Base-by-base conservation (phyloP, 2,329 filamentous ascomycete genomes). In the Diaporthe nobilis region DNA sequence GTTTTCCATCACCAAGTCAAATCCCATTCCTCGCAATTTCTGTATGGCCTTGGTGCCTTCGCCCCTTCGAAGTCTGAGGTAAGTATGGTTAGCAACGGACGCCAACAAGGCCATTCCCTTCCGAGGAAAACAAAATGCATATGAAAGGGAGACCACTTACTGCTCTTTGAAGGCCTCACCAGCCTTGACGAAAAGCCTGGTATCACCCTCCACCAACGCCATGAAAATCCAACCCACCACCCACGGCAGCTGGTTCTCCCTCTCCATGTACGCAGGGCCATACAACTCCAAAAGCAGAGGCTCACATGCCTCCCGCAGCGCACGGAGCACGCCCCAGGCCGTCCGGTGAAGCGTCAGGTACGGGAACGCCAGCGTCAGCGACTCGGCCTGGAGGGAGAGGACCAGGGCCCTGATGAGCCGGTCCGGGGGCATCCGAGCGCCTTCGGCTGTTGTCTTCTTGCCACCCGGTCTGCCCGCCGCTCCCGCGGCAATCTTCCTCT, bases 241-340 rank as follows among this genome's bases (percentile, higher is more conserved):
- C 13, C 1, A 17, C 13, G 31, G 31, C n/a, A 68, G 31, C 12
- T 53, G 6, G 22, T 4, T 17, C 31, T 68, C 63, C 0, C 12
- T 17, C 22, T 20, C 81, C 3, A 87, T 75, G 73, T 87, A 87
- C 1, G 76, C 79, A 1, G 81, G 78, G 0, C 81, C 82, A 76
- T 79, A 85, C 12, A 84, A 77, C n/a, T 82, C 37, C 22, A 78
- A 76, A 10, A 88, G 80, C 0, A 82, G 13, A 0, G 80, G 63
- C 22, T 83, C 80, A 63, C 82, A 84, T 2, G 74, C 73, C 3
- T 84, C 77, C 13, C 81, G 81, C 5, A 86, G 77, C 1, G 55
- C 34, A 4, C 82, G 80, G 13, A 88, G 81, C 3, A 86, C 63
- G 20, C 75, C 76, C 85, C 85, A 88, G 80, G 83, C 85, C 37